These are phyloP conservation scores for Ustilago tritici DNA, from an alignment of 1,284 basidiomycete species.

Conservation along the genomic window DNA sequence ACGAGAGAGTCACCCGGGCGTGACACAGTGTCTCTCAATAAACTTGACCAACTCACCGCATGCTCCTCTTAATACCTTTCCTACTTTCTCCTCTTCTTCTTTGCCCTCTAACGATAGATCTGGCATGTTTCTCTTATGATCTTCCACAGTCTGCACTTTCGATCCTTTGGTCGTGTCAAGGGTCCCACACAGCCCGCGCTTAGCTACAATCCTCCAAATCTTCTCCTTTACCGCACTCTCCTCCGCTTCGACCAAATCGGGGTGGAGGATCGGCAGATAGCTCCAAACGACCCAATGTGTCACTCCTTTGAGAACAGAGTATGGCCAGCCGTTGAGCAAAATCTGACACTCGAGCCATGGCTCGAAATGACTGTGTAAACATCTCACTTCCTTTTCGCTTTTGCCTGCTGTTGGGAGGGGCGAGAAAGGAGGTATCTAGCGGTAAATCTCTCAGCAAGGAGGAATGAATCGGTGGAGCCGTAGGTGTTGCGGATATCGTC, in stretches of 20 bases:
- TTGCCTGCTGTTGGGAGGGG: background rate
- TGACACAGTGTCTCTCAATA: background rate
- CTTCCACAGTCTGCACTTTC: background rate
- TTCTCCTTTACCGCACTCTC: background rate
- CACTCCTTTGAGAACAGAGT: slow-evolving; percentile 17
- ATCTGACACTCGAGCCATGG: slow-evolving; percentile 24
- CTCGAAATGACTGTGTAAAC: slow-evolving; percentile 18
- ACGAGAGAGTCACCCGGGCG: too few relatives aligned
- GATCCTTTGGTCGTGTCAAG: background rate
- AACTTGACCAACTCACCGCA: slow-evolving; percentile 11
- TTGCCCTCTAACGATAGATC: background rate
- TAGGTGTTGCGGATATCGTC: slow-evolving; percentile 28
- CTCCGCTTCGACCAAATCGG: slow-evolving; percentile 4
- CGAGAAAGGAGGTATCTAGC: slow-evolving; percentile 14
- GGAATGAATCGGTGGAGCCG: slow-evolving; percentile 18
- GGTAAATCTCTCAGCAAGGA: slow-evolving; percentile 24
- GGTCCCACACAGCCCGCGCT: slow-evolving; percentile 30
- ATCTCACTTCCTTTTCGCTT: background rate
- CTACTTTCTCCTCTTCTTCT: background rate
- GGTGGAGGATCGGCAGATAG: slow-evolving; percentile 22
- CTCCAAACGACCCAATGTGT: slow-evolving; percentile 33
- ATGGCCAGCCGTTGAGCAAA: slow-evolving; percentile 40
- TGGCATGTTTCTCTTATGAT: slow-evolving; percentile 15
- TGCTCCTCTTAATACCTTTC: background rate
- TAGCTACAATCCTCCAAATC: slow-evolving; percentile 20